Evolutionary conservation across 495 filamentous ascomycete genomes (phyloP), one percentile per base, ranked within the genome.

Genomic region (Xylaria scruposa): DNA sequence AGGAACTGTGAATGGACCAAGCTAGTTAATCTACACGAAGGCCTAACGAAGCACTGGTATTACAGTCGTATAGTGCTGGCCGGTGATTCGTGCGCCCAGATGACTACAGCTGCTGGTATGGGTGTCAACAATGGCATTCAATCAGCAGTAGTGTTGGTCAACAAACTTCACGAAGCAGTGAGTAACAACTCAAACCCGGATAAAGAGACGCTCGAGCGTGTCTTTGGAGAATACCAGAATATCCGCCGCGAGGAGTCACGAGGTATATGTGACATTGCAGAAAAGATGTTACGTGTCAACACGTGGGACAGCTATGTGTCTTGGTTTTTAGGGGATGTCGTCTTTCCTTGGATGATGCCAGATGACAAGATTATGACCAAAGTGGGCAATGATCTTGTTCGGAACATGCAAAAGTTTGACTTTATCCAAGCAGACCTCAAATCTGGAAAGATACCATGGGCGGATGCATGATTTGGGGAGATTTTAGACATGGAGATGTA

Each of bases 81-180:
- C 5, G 89, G 89, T 8, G 88, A 91, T 73, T 81, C 86, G 0
- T 83, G 79, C 42, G 84, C 85, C 68, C 86, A 87, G 72, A 79
- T 84, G 60, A 83, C 81, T 1, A 77, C 81, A 3, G 80, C 80
- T 69, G 59, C 82, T 6, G 80, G 78, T 0, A 36, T 71, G 44
- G 80, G 79, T 3, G 72, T 74, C 5, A 82, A 82, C 49, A 69
- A 40, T n/a, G 80, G 73, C 0, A 80, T 87, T 0, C 83, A 86
- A 73, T 81, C 75, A n/a, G 82, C 81, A 8, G 81, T 81, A 3
- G 77, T 74, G 0, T 72, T 88, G 1, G 81, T 80, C 8, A 88
- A 87, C 70, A 44, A 65, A 58, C 72, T 86, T 24, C 21, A 76
- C 9, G 26, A 36, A 49, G 26, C 60, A 8, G 1, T 73, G 15